Evolutionary conservation across 179 eudicot species (phyloP).

Genomic region (Silene vulgaris): DNA sequence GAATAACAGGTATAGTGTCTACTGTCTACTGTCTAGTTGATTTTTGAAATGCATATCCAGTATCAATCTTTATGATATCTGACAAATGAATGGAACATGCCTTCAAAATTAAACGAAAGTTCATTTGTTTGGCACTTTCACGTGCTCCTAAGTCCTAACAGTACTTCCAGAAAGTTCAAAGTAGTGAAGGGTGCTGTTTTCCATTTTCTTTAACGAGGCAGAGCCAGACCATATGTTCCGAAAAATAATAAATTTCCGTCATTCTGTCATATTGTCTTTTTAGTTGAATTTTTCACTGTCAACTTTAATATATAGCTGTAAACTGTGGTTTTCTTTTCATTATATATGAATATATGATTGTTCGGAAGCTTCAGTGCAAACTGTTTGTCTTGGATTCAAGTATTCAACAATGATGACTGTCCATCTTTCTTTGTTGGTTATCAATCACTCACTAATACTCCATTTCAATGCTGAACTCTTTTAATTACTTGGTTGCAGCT

Average conservation of each 20-base stretch:
- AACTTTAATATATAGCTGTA: neutral
- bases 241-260: neutral
- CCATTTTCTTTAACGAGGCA: conserved; percentile 2
- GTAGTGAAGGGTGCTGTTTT: neutral
- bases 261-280: neutral
- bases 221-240: neutral
- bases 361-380: neutral
- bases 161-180: neutral
- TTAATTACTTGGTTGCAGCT: conserved; percentile 49
- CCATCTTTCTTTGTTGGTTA: neutral
- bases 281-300: neutral
- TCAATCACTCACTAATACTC: neutral
- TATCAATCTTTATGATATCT: neutral
- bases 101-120: neutral
- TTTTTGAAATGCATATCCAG: conserved; percentile 3
- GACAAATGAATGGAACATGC: neutral
- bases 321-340: neutral
- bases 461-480: conserved; percentile 12
- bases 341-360: neutral
- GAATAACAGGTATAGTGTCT: conserved; percentile 80
- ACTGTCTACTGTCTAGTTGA: neutral
- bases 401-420: conserved; percentile 1
- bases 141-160: neutral
- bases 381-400: conserved; percentile 9
- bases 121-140: neutral